phyloP scores from a whole-genome alignment of 1,284 basidiomycete species.

The Rugosomyces carneus region DNA sequence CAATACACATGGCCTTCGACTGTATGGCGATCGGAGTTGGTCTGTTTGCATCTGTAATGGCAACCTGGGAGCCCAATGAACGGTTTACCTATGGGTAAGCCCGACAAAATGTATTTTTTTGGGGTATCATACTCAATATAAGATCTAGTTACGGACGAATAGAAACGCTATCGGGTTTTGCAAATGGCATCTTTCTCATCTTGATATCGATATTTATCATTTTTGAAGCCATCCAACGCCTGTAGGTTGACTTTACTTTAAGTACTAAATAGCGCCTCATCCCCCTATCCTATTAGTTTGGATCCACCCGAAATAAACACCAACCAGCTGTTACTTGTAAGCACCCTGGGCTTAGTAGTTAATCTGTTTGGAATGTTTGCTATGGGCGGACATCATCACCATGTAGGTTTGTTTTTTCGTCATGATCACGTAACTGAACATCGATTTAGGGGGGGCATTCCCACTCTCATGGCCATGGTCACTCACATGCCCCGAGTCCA shows the following conservation, averaged over 20 bases:
- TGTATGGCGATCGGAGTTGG: conserved; percentile 97
- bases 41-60: conserved; percentile 94
- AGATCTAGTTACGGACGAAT: conserved; percentile 82
- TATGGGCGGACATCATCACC: conserved; percentile 93
- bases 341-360: conserved; percentile 83
- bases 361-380: conserved; percentile 99
- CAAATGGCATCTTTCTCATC: conserved; percentile 95
- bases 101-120: neutral
- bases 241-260: conserved; percentile 49
- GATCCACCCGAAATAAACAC: conserved; percentile 99
- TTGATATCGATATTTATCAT: conserved; percentile 98
- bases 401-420: conserved; percentile 40
- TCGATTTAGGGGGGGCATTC: conserved; percentile 47
- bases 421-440: conserved; percentile 5
- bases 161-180: conserved; percentile 98
- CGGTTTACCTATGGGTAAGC: conserved; percentile 90
- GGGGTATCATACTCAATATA: neutral
- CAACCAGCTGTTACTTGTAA: conserved; percentile 86
- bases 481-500: conserved; percentile 32
- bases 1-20: conserved; percentile 99
- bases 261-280: conserved; percentile 2
- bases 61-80: conserved; percentile 93
- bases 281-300: conserved; percentile 45
- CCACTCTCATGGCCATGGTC: conserved; percentile 47
- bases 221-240: conserved; percentile 93